Evolutionary conservation across 2,329 filamentous ascomycete species (phyloP).

Genomic region (Trichoderma sp.): DNA sequence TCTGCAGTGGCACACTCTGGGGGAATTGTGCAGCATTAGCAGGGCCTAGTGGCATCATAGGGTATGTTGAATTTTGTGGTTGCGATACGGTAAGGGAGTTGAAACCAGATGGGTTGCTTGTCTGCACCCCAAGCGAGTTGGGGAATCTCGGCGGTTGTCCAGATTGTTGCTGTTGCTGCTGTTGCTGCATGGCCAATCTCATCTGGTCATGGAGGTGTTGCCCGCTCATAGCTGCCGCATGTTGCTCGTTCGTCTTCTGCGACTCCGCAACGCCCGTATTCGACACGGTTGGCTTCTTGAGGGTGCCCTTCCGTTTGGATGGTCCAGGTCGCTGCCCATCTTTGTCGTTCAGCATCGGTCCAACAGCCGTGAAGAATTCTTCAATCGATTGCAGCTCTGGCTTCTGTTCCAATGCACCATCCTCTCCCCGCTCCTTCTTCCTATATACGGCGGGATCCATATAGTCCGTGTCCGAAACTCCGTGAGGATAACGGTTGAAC

Average conservation of each 20-base stretch:
- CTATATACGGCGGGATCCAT: conserved; percentile 67
- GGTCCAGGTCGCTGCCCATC: conserved; percentile 25
- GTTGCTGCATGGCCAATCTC: conserved; percentile 22
- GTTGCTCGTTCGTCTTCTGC: neutral
- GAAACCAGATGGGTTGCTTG: conserved; percentile 39
- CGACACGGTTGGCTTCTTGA: conserved; percentile 34
- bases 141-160: conserved; percentile 41
- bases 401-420: conserved; percentile 85
- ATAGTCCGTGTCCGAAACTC: conserved; percentile 80
- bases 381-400: conserved; percentile 90
- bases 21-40: conserved; percentile 41
- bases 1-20: conserved; percentile 36
- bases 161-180: conserved; percentile 20
- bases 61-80: conserved; percentile 42
- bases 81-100: conserved; percentile 42
- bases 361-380: conserved; percentile 84
- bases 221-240: neutral
- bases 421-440: conserved; percentile 76
- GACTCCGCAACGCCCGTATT: conserved; percentile 8
- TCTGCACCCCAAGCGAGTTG: conserved; percentile 40
- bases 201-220: conserved; percentile 4
- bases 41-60: conserved; percentile 52
- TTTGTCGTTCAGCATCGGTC: conserved; percentile 55
- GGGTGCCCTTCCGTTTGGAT: conserved; percentile 37
- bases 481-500: conserved; percentile 93